Base-by-base conservation (phyloP, 306 rosid species). In the Pachyrhizus erosus region DNA sequence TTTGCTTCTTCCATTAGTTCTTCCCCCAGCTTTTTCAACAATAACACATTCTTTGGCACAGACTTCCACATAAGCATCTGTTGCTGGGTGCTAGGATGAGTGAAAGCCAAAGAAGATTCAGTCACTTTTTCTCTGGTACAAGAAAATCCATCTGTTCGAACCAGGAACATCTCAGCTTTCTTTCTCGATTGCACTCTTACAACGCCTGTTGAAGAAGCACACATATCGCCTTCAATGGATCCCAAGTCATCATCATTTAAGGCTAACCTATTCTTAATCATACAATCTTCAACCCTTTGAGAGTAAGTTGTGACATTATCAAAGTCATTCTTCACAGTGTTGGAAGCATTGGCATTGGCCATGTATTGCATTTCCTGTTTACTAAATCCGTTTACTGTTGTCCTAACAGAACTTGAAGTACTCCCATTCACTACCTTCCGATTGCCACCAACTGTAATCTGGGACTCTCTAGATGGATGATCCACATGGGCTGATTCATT, bases 51-150 rank as follows among this genome's bases (percentile, higher is more conserved):
- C 90, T 90, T 96, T 43, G 99, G 99, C 15, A 84, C 80, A 48
- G 99, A 86, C 86, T 96, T 96, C 99, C 99, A 96, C 99, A 96
- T 96, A 75, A 96, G 99, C 99, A 96, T 96, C 83, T 96, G 99
- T 75, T 96, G 99, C 87, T 96, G 99, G 43, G 99, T 96, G 88
- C 91, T 96, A 65, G 99, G 98, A 85, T 96, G 99, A 76, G 91
- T 81, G 88, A 96, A 96, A 73, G 99, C 99, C 83, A 96, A 87
- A 78, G 99, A 96, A 80, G 99, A 89, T 89, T 92, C 97, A 0
- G 99, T 96, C 88, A 96, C 99, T 82, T 93, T 96, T 87, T 96
- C 99, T 89, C 99, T 90, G 64, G 94, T 65, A 86, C 99, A 96
- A 61, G 99, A 93, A 77, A 91, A 93, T 78, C 99, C 99, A 87